phyloP scores from a whole-genome alignment of 2,329 filamentous ascomycete species.

The Apiospora sp. region DNA sequence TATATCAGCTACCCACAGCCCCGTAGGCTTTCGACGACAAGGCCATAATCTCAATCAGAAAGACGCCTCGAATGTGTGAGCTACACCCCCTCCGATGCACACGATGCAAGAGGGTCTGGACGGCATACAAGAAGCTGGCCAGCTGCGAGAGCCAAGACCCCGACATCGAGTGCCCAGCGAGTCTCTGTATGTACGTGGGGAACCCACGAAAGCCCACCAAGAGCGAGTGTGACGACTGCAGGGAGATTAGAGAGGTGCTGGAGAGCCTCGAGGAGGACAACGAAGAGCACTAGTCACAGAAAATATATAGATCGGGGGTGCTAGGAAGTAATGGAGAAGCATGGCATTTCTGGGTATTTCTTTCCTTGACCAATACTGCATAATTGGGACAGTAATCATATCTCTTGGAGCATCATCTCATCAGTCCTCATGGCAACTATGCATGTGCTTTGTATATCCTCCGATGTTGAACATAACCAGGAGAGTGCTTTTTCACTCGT shows the following conservation, averaged over 20 bases:
- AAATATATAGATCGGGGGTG: not conserved
- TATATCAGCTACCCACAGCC: not conserved
- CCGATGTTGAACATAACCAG: not conserved
- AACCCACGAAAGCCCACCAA: slow-evolving; percentile 42
- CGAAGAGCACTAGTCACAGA: not conserved
- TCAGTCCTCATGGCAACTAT: not conserved
- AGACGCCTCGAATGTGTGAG: slow-evolving; percentile 45
- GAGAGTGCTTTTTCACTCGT: not conserved
- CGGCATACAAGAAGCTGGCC: slow-evolving; percentile 45
- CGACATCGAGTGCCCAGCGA: slow-evolving; percentile 40
- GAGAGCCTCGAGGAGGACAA: slow-evolving; percentile 40
- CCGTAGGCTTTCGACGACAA: not conserved
- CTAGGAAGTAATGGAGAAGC: not conserved
- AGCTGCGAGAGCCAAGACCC: slow-evolving; percentile 46
- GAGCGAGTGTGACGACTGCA: slow-evolving; percentile 44
- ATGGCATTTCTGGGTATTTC: not conserved
- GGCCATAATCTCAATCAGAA: not conserved
- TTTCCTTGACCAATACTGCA: not conserved
- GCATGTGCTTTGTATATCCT: not conserved
- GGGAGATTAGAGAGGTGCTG: slow-evolving; percentile 38
- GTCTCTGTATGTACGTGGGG: slow-evolving; percentile 49
- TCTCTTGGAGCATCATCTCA: not conserved
- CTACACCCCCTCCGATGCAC: slow-evolving; percentile 45
- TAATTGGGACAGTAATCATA: not conserved
- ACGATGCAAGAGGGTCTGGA: slow-evolving; percentile 43